Percentiles rank a stretch among this genome's conserved stretches.
Evolutionary conservation across 78 protist species (phyloP).

Genomic region (Planoprotostelium fungivorum): DNA sequence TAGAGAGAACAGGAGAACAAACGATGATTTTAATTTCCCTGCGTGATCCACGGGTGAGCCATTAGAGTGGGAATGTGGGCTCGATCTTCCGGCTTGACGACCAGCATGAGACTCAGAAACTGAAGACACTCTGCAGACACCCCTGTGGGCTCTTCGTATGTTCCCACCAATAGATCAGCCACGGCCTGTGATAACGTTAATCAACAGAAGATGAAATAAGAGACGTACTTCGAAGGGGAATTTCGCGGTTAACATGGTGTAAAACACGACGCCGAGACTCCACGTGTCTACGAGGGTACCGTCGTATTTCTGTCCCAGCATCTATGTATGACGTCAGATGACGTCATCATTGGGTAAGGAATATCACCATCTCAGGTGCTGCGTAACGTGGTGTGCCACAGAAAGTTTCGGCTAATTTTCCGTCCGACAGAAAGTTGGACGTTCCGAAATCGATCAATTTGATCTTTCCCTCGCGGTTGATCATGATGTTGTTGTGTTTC

Average conservation of each 20-base stretch:
- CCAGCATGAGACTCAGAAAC: background rate
- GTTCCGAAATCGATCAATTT: constrained; percentile 85
- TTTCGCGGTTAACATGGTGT: background rate
- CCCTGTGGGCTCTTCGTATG: background rate
- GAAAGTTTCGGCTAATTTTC: constrained; percentile 49
- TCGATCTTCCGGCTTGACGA: background rate
- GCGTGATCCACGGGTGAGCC: background rate
- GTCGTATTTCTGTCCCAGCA: constrained; percentile 41
- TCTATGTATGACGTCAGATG: background rate
- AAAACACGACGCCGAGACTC: constrained; percentile 62
- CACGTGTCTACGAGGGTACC: constrained; percentile 71
- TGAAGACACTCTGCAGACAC: background rate
- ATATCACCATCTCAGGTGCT: constrained; percentile 76
- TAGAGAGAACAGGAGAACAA: too few relatives aligned
- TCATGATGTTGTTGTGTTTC: constrained; percentile 8
- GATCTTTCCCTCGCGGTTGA: constrained; percentile 48
- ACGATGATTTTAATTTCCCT: too few relatives aligned
- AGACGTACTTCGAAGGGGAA: background rate
- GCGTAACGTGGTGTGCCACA: constrained; percentile 84
- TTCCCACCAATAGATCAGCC: background rate
- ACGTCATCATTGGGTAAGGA: background rate
- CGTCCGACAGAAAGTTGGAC: constrained; percentile 37
- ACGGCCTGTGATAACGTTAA: background rate
- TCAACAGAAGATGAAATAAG: background rate
- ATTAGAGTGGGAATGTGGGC: background rate